Percentiles rank a stretch among this genome's conserved stretches.
These are phyloP conservation scores for Syzygium malaccense DNA, from an alignment of 441 rosid genomes.

Conservation along the genomic window DNA sequence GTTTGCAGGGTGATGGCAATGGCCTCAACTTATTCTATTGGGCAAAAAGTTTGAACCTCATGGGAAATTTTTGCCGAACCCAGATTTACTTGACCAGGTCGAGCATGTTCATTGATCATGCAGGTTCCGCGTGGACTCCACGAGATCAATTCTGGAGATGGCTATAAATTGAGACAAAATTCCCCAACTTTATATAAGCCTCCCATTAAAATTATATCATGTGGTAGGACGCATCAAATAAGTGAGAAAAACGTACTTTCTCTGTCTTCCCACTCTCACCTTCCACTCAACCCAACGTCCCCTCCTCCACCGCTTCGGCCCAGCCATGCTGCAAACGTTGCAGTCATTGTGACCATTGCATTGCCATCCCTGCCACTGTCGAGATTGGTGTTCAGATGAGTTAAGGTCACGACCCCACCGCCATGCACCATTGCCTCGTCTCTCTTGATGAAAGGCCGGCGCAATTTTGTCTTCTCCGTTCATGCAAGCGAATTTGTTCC, in stretches of 20 bases:
- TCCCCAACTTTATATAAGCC: not conserved
- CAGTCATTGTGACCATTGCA: accelerated
- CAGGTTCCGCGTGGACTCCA: too few relatives aligned
- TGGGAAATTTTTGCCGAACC: not conserved
- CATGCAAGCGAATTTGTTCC: not conserved
- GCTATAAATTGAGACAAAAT: not conserved
- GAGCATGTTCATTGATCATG: not conserved
- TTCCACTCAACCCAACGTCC: too few relatives aligned
- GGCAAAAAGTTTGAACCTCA: not conserved
- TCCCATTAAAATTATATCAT: not conserved
- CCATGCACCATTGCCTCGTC: not conserved
- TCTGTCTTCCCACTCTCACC: too few relatives aligned
- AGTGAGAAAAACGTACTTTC: too few relatives aligned
- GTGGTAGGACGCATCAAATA: not conserved
- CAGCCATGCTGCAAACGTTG: too few relatives aligned
- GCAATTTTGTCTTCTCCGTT: not conserved
- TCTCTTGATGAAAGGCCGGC: not conserved
- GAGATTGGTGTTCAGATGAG: not conserved
- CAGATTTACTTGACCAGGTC: accelerated
- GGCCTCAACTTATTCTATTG: not conserved
- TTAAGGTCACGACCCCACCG: not conserved
- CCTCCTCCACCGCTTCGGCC: too few relatives aligned
- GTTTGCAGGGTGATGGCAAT: not conserved
- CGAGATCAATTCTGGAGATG: not conserved
- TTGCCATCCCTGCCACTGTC: not conserved